Base-by-base conservation (phyloP, 2,329 filamentous ascomycete genomes). In the Colletotrichum sp. region DNA sequence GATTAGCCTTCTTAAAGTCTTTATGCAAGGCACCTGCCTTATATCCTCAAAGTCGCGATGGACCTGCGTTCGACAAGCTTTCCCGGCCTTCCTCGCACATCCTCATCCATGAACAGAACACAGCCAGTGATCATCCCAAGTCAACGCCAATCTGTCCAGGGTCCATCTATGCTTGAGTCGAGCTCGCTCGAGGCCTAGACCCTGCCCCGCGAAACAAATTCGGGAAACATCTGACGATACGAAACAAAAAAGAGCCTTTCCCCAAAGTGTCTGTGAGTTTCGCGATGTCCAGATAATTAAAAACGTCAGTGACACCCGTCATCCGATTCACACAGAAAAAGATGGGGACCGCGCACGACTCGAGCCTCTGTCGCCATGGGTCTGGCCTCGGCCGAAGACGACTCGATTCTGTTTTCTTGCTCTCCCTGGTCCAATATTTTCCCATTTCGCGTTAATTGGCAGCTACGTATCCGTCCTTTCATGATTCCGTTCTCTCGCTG, bases 261-360 rank as follows among this genome's bases (percentile, higher is more conserved):
- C 24, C 36, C 36, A 9, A 34, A 68, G 21, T 21, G 30, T 68
- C 65, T 18, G 64, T 49, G 63, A 16, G 63, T 30, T 67, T 55
- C 64, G 52, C 64, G 24, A 52, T 36, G 26, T 49, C 18, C 5
- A 67, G 26, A 65, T 9, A 62, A 62, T 44, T n/a, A 12, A 44
- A 32, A 44, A 34, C 18, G 26, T 62, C 59, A 62, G 59, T 62
- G 59, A 52, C 64, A 55, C 18, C 39, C 44, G 65, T 49, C 49
- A 68, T 30, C 28, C 44, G 30, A 62, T 30, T 32, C 44, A 68
- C 24, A 55, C n/a, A 32, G 21, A 16, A 44, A 64, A 39, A 18
- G 32, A 39, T 39, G 62, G 18, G 28, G 52, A 16, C n/a, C 59
- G 52, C 21, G 44, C 71, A 74, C 71, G 71, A 74, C 71, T 74